Base-by-base conservation (phyloP, 139 green algal genomes). In the Chlamydomonas sphaeroides region DNA sequence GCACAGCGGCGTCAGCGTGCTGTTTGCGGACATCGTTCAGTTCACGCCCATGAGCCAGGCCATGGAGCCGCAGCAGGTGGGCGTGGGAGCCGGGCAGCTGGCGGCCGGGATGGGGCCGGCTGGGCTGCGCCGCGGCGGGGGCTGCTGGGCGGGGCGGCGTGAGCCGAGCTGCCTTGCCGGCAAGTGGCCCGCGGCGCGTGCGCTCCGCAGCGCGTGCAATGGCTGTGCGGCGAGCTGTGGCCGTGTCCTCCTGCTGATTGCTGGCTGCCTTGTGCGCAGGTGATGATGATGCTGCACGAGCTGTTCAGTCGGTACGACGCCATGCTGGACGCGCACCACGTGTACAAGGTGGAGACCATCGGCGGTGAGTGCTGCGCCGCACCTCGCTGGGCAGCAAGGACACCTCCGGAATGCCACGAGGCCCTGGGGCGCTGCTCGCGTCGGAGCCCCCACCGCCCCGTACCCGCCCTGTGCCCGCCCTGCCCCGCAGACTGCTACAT, bases 311-410 rank as follows among this genome's bases (percentile, higher is more conserved):
- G 63, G 17, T 88, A 85, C 62, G 84, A 88, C 33, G 51, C 41
- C 11, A 63, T 85, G 38, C 80, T 80, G 56, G 53, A 57, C 4
- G 28, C 25, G 21, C 53, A 68, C 32, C 28, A 45, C 10, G 78
- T 84, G 65, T 84, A 84, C 66, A 84, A 86, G 62, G 71, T 86
- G 48, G 80, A 86, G 80, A 86, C 80, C 61, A 81, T 86, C n/a
- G 80, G 80, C 68, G 72, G 72, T 80, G 72, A 26, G 68, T n/a
- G n/a, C n/a, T n/a, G n/a, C n/a, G n/a, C n/a, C n/a, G n/a, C n/a
- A n/a, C n/a, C n/a, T n/a, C n/a, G n/a, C n/a, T n/a, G n/a, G 15
- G 20, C 23, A 61, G 20, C 53, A 61, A 30, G 28, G 20, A 61
- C 8, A 28, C 15, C 28, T 26, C 17, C 5, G 20, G 5, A 8